Evolutionary conservation across 148 eudicot genomes (phyloP), one percentile per base, ranked within the genome.

Genomic region (Tetragonia tetragonoides): DNA sequence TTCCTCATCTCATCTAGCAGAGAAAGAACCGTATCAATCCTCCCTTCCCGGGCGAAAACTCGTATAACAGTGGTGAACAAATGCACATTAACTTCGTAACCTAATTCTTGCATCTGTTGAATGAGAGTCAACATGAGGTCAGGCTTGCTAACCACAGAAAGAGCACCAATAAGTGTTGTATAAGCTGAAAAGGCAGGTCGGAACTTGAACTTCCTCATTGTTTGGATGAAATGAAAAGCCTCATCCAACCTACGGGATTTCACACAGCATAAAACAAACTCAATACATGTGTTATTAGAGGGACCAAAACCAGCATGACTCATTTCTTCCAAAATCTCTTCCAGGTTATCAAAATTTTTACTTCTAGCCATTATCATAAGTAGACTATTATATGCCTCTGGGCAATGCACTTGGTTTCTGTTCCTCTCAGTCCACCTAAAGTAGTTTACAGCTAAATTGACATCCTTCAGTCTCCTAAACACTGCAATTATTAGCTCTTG

Each of bases 101-200:
- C 97, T 78, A 95, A 78, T 66, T 95, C 99, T 77, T 92, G 97
- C 97, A 95, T 92, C 84, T 95, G 97, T 67, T 83, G 85, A 68
- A 95, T 87, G 64, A 92, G 94, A 63, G 87, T 62, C 69, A 89
- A 97, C 90, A 90, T 91, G 79, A 83, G 87, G 74, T 95, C 96
- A 66, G 99, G 91, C 76, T 87, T 81, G 56, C 80, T 87, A 78
- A 81, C 81, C 23, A 69, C 62, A 78, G 99, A 85, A 63, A 92
- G 78, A 73, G 97, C 89, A 44, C 97, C 97, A 56, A 95, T 92
- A 20, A 95, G 89, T 67, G 96, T 88, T 49, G 92, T 92, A 78
- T 91, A 95, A 68, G 97, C 99, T 38, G 97, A 95, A 87, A 88
- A 95, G 23, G 97, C 94, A 63, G 99, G 99, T 47, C 94, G 87